These are phyloP conservation scores for Straminergon stramineum DNA, from an alignment of 225 moss, liverwort and hornwort genomes.

Conservation along the genomic window DNA sequence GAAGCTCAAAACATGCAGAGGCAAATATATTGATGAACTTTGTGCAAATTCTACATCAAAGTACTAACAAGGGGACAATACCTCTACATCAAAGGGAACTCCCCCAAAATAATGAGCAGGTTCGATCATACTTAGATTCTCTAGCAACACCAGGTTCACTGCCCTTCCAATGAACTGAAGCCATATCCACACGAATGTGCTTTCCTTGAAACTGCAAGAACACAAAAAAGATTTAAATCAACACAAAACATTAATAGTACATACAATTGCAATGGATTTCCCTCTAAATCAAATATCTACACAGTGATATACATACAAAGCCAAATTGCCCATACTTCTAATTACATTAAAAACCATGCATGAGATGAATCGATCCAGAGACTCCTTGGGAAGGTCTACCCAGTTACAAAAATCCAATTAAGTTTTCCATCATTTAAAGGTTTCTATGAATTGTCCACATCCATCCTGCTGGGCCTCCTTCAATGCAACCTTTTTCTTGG, in stretches of 20 bases:
- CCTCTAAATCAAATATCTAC: not conserved
- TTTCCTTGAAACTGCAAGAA: conserved; percentile 71
- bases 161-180: conserved; percentile 49
- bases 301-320: not conserved
- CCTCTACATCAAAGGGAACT: conserved; percentile 96
- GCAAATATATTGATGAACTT: not conserved
- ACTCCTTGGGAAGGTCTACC: not conserved
- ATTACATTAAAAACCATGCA: not conserved
- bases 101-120: conserved; percentile 82
- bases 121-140: conserved; percentile 68
- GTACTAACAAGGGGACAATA: not conserved
- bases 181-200: conserved; percentile 97
- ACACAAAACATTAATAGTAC: not conserved
- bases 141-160: conserved; percentile 22
- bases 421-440: not conserved
- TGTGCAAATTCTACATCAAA: conserved; percentile 48
- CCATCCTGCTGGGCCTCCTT: too few species aligned
- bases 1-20: not conserved
- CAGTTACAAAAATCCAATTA: not conserved
- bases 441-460: not conserved
- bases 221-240: not conserved
- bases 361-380: not conserved
- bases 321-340: not conserved
- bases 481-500: too few species aligned
- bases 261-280: not conserved